Percentiles rank a stretch among this genome's conserved stretches.
Evolutionary conservation across 1,284 basidiomycete genomes (phyloP).

Genomic region (Ganoderma sp.): DNA sequence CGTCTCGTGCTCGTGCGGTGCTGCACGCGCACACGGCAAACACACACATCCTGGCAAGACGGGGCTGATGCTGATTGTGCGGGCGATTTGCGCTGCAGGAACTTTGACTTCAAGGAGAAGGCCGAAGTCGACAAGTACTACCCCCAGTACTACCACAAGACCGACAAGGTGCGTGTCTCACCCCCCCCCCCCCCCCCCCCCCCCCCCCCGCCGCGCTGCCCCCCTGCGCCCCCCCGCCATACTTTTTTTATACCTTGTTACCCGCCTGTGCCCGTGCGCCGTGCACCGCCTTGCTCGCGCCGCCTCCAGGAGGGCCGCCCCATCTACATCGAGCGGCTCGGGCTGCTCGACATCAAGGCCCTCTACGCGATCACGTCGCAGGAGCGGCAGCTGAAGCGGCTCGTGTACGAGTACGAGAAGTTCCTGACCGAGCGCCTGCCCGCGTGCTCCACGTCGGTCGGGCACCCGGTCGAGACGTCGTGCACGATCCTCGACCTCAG

Average conservation of each 20-base stretch:
- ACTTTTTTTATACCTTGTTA: not conserved
- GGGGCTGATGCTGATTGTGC: not conserved
- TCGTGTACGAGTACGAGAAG: conserved; percentile 95
- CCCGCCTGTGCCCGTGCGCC: not conserved
- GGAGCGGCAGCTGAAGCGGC: conserved; percentile 88
- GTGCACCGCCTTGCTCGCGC: not conserved
- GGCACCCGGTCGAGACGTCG: conserved; percentile 94
- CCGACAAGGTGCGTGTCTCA: conserved; percentile 72
- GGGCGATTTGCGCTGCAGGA: conserved; percentile 49
- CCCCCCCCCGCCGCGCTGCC: not conserved
- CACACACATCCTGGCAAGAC: not conserved
- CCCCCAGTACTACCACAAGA: conserved; percentile 97
- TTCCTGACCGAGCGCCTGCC: conserved; percentile 84
- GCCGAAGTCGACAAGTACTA: conserved; percentile 89
- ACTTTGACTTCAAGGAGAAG: conserved; percentile 91
- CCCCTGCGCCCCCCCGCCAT: not conserved
- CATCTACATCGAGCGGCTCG: conserved; percentile 93
- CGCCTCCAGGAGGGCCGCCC: conserved; percentile 85
- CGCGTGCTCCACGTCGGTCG: conserved; percentile 75
- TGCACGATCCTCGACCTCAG: conserved; percentile 97
- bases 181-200: no score
- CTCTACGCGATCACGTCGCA: conserved; percentile 84
- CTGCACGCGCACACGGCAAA: conserved; percentile 23
- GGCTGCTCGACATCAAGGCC: conserved; percentile 86
- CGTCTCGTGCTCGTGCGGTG: not conserved